Evolutionary conservation across 768 basidiomycete genomes (phyloP), one percentile per base, ranked within the genome.

Genomic region (Termitomyces sp.): DNA sequence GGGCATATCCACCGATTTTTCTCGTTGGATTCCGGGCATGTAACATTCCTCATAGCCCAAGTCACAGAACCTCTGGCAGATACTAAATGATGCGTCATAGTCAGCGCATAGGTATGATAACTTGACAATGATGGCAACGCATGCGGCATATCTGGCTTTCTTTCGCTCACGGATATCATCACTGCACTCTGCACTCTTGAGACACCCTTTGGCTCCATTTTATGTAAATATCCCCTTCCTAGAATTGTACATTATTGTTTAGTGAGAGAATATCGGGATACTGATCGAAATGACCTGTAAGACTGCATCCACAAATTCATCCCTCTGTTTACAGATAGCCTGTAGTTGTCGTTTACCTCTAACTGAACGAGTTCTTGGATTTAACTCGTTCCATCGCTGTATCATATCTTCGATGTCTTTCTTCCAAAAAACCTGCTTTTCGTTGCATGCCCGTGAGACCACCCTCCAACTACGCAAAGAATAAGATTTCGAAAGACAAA

Each of bases 341-440:
- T 67, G 60, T 20, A 71, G 37, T 18, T 60, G 62, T 42, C 69
- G 57, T 15, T 67, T 57, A 0, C 74, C 70, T 18, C 66, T 65
- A 2, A 60, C 56, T 1, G 57, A 54, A n/a, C 67, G 61, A 50
- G 48, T 29, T 65, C 51, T 24, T 65, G 54, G 7, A 68, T 67
- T 55, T 12, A 64, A 59, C 0, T 2, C 55, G 1, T 31, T 64
- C 18, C 69, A 60, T 28, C 52, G 56, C 13, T 24, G 10, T 5
- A 62, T 59, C 55, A 73, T 68, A 2, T 61, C 45, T 8, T 62
- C 48, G 20, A 77, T 65, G 51, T 75, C 75, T 4, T 44, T 29
- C 20, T 61, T 62, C 74, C 73, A 75, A 69, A 75, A 48, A 66
- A 75, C 37, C 65, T 64, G 51, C 70, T 73, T 3, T 28, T 54